Conservation (phyloP, 805 yeast species). For the Metschnikowia cerradonensis region DNA sequence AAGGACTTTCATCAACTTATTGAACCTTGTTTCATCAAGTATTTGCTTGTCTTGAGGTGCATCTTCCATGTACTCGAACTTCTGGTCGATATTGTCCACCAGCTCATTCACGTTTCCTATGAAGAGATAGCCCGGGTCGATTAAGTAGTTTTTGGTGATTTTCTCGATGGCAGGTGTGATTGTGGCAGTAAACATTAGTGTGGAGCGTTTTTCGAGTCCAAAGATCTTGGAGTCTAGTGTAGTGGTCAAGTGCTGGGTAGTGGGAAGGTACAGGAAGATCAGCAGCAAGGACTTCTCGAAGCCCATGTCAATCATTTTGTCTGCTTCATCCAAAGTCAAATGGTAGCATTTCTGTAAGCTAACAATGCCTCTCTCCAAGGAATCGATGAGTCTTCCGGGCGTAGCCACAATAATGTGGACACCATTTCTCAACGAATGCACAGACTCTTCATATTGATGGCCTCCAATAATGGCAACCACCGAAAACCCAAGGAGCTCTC, state of each 20-base stretch:
- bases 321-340: conserved; percentile 89
- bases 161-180: conserved; percentile 72
- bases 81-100: conserved; percentile 66
- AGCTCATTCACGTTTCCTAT: conserved; percentile 68
- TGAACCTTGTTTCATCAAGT: conserved; percentile 35
- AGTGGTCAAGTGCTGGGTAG: conserved; percentile 20
- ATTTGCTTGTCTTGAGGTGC: conserved; percentile 32
- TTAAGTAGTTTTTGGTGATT: conserved; percentile 59
- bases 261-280: conserved; percentile 56
- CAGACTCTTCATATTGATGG: conserved; percentile 73
- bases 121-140: conserved; percentile 56
- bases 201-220: conserved; percentile 42
- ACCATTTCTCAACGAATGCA: conserved; percentile 53
- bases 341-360: conserved; percentile 58
- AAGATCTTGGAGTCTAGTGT: conserved; percentile 38
- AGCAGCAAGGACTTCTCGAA: conserved; percentile 75
- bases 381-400: conserved; percentile 87
- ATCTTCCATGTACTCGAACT: conserved; percentile 40
- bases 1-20: conserved; percentile 38
- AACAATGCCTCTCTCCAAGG: conserved; percentile 63
- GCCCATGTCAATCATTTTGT: conserved; percentile 92
- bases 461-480: conserved; percentile 84
- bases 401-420: conserved; percentile 87
- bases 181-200: conserved; percentile 94
- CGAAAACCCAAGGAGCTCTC: conserved; percentile 36